Evolutionary conservation across 192 early-diverging fungal species (phyloP).

Genomic region (Mycoemilia scoparia): DNA sequence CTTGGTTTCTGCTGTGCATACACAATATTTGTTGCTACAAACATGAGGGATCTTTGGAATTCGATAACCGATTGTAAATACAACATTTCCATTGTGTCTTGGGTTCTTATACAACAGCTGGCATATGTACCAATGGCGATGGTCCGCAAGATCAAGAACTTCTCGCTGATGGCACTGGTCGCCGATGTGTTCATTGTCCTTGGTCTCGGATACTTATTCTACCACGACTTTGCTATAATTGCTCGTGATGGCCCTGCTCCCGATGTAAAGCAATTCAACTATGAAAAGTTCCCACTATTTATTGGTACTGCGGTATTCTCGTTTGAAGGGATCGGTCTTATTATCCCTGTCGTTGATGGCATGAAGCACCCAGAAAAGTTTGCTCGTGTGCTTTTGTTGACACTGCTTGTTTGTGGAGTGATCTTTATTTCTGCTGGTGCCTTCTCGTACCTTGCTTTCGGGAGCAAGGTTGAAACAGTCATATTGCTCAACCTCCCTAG

Average conservation of each 20-base stretch:
- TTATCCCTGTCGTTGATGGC: constrained; percentile 50
- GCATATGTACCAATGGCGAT: constrained; percentile 71
- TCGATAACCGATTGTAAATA: constrained; percentile 44
- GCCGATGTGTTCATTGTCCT: constrained; percentile 84
- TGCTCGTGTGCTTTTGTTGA: constrained; percentile 52
- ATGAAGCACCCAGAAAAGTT: constrained; percentile 81
- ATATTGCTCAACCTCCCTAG: constrained; percentile 79
- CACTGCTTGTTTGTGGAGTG: constrained; percentile 59
- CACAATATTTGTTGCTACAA: constrained; percentile 78
- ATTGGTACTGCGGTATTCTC: constrained; percentile 92
- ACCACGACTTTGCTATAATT: constrained; percentile 46
- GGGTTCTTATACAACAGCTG: constrained; percentile 55
- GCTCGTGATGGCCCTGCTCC: constrained; percentile 33
- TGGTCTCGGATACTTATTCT: constrained; percentile 74
- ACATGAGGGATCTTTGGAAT: constrained; percentile 52
- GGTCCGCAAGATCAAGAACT: constrained; percentile 82
- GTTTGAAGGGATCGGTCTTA: constrained; percentile 77
- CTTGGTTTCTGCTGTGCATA: constrained; percentile 82
- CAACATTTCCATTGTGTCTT: constrained; percentile 50
- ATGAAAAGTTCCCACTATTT: constrained; percentile 63
- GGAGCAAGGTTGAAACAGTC: constrained; percentile 67
- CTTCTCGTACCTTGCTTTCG: constrained; percentile 77
- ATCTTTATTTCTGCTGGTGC: constrained; percentile 73
- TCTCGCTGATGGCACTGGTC: constrained; percentile 71
- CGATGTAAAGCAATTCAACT: constrained; percentile 56